Evolutionary conservation across 2,329 filamentous ascomycete species (phyloP).

Genomic region (Colletotrichum eremochloae): DNA sequence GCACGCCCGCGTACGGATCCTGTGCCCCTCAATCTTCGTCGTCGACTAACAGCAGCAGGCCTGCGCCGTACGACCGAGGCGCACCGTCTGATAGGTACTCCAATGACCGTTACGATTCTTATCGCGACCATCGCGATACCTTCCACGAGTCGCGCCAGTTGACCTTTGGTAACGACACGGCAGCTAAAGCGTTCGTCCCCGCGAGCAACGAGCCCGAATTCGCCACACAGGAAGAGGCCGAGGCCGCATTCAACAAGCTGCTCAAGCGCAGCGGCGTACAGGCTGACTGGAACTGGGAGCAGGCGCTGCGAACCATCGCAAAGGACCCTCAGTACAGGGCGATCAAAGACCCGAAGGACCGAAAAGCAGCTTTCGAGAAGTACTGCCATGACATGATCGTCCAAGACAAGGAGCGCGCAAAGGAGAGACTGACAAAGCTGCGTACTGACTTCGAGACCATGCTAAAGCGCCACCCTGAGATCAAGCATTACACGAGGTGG

Average conservation of each 20-base stretch:
- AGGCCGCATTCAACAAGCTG: conserved; percentile 92
- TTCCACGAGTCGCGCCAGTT: conserved; percentile 70
- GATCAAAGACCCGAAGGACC: conserved; percentile 91
- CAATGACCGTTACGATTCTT: conserved; percentile 53
- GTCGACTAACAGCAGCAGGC: conserved; percentile 45
- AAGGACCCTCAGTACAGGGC: conserved; percentile 94
- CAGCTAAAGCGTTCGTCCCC: conserved; percentile 71
- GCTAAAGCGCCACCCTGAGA: conserved; percentile 96
- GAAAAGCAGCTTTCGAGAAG: conserved; percentile 93
- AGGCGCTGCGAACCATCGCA: conserved; percentile 86
- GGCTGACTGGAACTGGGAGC: conserved; percentile 93
- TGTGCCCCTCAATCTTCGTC: not conserved
- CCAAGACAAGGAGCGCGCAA: conserved; percentile 94
- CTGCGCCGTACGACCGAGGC: conserved; percentile 59
- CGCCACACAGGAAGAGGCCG: conserved; percentile 85
- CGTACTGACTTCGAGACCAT: conserved; percentile 95
- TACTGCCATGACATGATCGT: conserved; percentile 90
- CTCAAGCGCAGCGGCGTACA: conserved; percentile 88
- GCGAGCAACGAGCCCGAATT: conserved; percentile 82
- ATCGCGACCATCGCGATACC: conserved; percentile 53
- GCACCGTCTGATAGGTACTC: conserved; percentile 51
- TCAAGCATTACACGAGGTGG: conserved; percentile 97
- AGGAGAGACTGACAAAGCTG: conserved; percentile 92
- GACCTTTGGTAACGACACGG: conserved; percentile 68
- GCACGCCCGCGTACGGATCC: conserved; percentile 57